A percentile compares a stretch with the other conserved stretches of the same genome.
These are phyloP conservation scores for Raffaelea albimanens DNA, from an alignment of 2,329 filamentous ascomycete species.

Conservation along the genomic window DNA sequence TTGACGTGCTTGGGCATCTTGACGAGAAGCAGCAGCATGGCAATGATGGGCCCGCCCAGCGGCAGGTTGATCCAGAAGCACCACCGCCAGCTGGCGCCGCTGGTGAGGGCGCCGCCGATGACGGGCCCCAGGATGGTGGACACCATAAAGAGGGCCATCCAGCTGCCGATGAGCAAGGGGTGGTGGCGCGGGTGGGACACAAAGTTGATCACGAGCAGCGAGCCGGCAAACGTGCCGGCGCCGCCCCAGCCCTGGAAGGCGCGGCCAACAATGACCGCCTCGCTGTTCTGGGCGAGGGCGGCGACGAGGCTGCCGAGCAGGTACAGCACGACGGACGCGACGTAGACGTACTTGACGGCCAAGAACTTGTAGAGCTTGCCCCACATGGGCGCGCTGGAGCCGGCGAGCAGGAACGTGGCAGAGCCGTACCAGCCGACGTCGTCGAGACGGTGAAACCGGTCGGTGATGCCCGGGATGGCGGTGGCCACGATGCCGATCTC, in stretches of 20 bases:
- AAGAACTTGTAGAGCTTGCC: conserved; percentile 25
- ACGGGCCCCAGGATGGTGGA: conserved; percentile 16
- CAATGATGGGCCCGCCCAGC: conserved; percentile 15
- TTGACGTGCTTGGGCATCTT: background rate
- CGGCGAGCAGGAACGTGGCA: conserved; percentile 6
- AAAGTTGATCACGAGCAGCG: conserved; percentile 20
- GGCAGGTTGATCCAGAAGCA: conserved; percentile 14
- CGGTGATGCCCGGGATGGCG: conserved; percentile 7
- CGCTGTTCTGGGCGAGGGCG: conserved; percentile 10
- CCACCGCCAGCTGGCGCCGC: conserved; percentile 17
- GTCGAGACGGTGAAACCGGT: conserved; percentile 2
- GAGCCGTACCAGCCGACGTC: conserved; percentile 9
- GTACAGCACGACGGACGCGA: conserved; percentile 22
- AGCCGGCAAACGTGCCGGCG: conserved; percentile 15
- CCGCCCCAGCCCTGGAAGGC: conserved; percentile 15
- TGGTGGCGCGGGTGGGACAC: conserved; percentile 25
- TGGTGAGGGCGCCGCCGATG: conserved; percentile 12
- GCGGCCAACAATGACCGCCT: conserved; percentile 15
- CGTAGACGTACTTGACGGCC: conserved; percentile 22
- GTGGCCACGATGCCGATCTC: conserved; percentile 22
- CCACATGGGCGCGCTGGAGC: conserved; percentile 17
- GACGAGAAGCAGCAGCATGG: conserved; percentile 9
- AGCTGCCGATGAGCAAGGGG: conserved; percentile 26
- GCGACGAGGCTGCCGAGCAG: conserved; percentile 23
- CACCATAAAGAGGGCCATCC: conserved; percentile 31